Percentiles rank a stretch among this genome's conserved stretches.
Conservation (phyloP, 192 early-diverging fungal species). For the Backusella mclennaniae region DNA sequence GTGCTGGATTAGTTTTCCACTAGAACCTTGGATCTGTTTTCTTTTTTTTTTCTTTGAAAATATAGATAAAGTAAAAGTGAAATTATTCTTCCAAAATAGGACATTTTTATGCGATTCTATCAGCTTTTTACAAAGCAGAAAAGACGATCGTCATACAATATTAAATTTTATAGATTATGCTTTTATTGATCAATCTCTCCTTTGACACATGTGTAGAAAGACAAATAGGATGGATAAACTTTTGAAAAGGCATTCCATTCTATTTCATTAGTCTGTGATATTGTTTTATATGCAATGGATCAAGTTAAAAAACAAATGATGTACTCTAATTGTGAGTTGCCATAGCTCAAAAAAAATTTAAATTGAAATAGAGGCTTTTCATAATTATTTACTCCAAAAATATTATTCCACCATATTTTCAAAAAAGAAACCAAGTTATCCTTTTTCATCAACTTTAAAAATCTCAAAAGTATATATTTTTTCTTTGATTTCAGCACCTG, state of each 20-base stretch:
- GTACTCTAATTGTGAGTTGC: too few relatives aligned
- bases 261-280: too few relatives aligned
- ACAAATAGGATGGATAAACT: background rate
- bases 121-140: background rate
- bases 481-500: background rate
- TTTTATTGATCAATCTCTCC: background rate
- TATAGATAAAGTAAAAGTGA: too few relatives aligned
- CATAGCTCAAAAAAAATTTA: too few relatives aligned
- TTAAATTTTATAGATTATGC: background rate
- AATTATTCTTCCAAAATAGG: background rate
- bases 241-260: background rate
- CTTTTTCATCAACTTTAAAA: background rate
- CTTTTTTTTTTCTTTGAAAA: too few relatives aligned
- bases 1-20: too few relatives aligned
- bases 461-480: background rate
- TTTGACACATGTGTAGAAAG: background rate
- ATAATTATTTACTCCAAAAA: background rate
- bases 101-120: background rate
- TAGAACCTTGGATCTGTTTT: too few relatives aligned
- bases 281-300: too few relatives aligned
- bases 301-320: too few relatives aligned
- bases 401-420: background rate
- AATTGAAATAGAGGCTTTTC: too few relatives aligned
- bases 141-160: background rate
- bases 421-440: background rate